A percentile compares a stretch with the other conserved stretches of the same genome.
phyloP scores from a whole-genome alignment of 2,329 filamentous ascomycete genomes.

The Chrysosporium queenslandicum region DNA sequence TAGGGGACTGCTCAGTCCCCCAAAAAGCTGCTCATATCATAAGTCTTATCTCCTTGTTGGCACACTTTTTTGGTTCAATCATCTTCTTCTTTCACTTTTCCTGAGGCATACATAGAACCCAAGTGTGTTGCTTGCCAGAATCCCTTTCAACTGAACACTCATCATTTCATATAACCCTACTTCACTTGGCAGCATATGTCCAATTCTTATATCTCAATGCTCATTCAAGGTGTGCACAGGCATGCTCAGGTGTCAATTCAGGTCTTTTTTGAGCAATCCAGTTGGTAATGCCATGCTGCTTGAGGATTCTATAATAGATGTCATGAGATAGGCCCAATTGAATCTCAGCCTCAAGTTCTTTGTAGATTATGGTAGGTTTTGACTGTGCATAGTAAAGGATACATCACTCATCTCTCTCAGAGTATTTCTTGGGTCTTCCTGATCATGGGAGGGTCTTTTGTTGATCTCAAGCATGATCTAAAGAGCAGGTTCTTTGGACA shows the following conservation, averaged over 20 bases:
- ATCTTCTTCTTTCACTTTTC: neutral
- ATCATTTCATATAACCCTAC: slow-evolving; percentile 6
- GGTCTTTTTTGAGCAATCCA: slow-evolving; percentile 7
- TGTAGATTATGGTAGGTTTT: too few relatives aligned
- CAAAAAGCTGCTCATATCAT: neutral
- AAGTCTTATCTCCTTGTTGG: neutral
- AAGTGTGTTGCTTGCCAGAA: neutral
- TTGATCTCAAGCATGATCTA: too few relatives aligned
- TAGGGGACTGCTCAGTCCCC: neutral
- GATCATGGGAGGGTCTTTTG: too few relatives aligned
- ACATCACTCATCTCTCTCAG: too few relatives aligned
- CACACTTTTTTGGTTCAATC: neutral
- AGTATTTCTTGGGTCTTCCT: too few relatives aligned
- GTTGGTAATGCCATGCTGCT: neutral
- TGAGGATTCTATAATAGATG: slow-evolving; percentile 1
- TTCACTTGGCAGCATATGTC: neutral
- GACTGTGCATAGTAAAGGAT: too few relatives aligned
- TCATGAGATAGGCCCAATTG: neutral
- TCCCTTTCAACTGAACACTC: slow-evolving; percentile 3
- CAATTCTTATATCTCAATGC: too few relatives aligned
- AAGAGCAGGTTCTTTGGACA: too few relatives aligned
- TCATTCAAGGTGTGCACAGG: too few relatives aligned
- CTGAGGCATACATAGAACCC: neutral
- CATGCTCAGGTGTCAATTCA: too few relatives aligned
- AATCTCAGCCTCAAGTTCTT: neutral